These are phyloP conservation scores for Volvox africanus DNA, from an alignment of 139 green algal genomes.

Conservation along the genomic window DNA sequence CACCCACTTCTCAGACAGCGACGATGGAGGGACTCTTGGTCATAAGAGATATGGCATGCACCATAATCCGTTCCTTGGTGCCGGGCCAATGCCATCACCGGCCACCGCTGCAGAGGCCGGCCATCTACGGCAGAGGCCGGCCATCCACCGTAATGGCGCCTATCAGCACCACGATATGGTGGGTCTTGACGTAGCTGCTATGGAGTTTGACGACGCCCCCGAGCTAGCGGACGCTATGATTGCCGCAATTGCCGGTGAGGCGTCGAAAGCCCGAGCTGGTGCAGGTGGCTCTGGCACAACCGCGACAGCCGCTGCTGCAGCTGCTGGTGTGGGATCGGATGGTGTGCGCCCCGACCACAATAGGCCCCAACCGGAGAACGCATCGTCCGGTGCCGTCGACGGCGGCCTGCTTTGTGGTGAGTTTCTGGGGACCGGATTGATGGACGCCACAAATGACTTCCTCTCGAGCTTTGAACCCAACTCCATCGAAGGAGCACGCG, in stretches of 20 bases:
- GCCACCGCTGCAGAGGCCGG: background rate
- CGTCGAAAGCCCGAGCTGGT: background rate
- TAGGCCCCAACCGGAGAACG: background rate
- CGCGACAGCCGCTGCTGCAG: background rate
- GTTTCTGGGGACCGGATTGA: background rate
- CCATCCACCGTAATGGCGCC: background rate
- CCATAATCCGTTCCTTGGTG: background rate
- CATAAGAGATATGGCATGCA: background rate
- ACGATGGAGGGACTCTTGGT: background rate
- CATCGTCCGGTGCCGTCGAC: background rate
- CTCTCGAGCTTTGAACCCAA: background rate
- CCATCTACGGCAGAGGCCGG: background rate
- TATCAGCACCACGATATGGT: background rate
- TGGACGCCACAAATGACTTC: background rate
- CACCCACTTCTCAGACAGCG: background rate
- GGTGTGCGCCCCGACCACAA: background rate
- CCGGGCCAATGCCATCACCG: background rate
- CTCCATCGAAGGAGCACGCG: background rate
- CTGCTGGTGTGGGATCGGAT: background rate
- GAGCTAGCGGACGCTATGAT: constrained; percentile 12
- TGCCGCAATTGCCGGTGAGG: background rate
- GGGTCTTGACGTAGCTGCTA: background rate
- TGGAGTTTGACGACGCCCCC: background rate
- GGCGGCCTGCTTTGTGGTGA: background rate
- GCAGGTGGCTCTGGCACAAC: background rate